Conservation (phyloP, 176 grass and related monocot genomes). For the Thalia dealbata region DNA sequence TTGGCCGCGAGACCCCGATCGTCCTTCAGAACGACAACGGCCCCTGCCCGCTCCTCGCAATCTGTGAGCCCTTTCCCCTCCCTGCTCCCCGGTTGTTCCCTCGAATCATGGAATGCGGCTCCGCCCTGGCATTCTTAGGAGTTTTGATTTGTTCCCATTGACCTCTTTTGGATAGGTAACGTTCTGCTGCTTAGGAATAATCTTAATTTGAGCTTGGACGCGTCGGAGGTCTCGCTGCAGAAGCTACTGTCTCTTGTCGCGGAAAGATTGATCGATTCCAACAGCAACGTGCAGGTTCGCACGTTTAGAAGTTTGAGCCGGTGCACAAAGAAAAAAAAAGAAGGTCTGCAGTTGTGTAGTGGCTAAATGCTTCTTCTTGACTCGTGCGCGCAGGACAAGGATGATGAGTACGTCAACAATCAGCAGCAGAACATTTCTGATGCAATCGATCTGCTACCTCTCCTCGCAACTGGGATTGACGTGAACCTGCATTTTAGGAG, state of each 20-base stretch:
- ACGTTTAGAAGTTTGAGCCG: background rate
- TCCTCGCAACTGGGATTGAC: slow-evolving; percentile 69
- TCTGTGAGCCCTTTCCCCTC: slow-evolving; percentile 39
- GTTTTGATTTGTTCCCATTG: background rate
- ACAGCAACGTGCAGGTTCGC: slow-evolving; percentile 60
- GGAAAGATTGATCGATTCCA: slow-evolving; percentile 79
- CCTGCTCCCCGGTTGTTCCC: background rate
- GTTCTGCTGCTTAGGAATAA: slow-evolving; percentile 89
- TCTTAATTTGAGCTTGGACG: slow-evolving; percentile 75
- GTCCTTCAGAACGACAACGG: slow-evolving; percentile 99
- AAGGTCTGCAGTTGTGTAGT: background rate
- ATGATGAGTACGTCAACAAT: slow-evolving; percentile 67
- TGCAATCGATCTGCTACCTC: slow-evolving; percentile 75
- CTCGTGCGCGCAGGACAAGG: slow-evolving; percentile 37
- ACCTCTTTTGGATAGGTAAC: slow-evolving; percentile 45
- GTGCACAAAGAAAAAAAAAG: background rate
- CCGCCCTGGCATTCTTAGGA: background rate
- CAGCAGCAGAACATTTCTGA: slow-evolving; percentile 72
- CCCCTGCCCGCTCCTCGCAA: slow-evolving; percentile 88
- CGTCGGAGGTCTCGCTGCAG: slow-evolving; percentile 83
- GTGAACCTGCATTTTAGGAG: slow-evolving; percentile 95
- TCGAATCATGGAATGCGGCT: background rate
- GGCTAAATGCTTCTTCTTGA: background rate
- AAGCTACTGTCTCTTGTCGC: slow-evolving; percentile 86
- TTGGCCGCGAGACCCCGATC: slow-evolving; percentile 76